Evolutionary conservation across 2,329 filamentous ascomycete genomes (phyloP), one percentile per base, ranked within the genome.

Genomic region (Macrophomina phaseolina): DNA sequence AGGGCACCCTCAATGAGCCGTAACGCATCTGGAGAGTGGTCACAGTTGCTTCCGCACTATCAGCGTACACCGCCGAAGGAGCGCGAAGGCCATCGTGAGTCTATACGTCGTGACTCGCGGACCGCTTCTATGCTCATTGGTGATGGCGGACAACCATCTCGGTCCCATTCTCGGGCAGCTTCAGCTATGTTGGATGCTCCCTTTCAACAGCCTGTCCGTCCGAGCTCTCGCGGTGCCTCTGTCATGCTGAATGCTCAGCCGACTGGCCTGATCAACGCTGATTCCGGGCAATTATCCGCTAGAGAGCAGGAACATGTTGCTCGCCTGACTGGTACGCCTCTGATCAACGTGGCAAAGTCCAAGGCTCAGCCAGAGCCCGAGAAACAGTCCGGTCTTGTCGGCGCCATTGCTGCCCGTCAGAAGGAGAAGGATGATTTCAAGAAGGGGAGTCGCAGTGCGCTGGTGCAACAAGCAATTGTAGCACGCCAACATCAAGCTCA

Each of bases 281-380:
- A 85, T 30, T 83, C 86, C 8, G 79, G 81, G 0, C 86, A 90
- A 67, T 83, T 97, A n/a, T 93, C 91, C 23, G 93, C 93, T 18
- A 88, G 91, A 16, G 93, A 97, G 77, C 93, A 96, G 76, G 92
- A 96, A 78, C 90, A 96, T 71, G 86, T 97, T n/a, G 91, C 93
- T 9, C 88, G 91, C 45, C 84, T 92, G 71, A 97, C 93, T 0
- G 91, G 91, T 0, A 89, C 88, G 0, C 91, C 93, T 0, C 82
- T 97, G 60, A 86, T 96, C 71, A 88, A 86, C 67, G 82, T 96
- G 75, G 86, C 85, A 4, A 56, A 64, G 11, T 83, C 83, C 61
- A 81, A 82, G 69, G 67, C 73, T 5, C 85, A 84, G 64, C 46
- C 70, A 14, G 72, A 77, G 56, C 71, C 72, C 68, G 79, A 81